Percentiles rank a stretch among this genome's conserved stretches.
Conservation (phyloP, 139 green algal species). For the Pleodorina starrii region DNA sequence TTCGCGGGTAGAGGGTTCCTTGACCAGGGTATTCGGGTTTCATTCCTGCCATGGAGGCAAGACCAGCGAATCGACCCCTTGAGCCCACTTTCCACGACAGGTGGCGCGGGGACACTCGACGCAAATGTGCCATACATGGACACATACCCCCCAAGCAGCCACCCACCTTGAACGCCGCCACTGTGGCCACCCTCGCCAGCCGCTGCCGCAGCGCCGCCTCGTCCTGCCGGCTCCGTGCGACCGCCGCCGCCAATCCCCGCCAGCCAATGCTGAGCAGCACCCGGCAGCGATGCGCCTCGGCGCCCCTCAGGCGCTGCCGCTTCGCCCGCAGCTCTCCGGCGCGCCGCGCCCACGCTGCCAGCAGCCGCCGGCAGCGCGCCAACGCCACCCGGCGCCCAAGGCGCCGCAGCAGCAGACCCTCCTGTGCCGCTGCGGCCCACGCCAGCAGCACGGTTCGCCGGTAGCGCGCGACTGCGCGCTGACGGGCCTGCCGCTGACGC, state of each 20-base stretch:
- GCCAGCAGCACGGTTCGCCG: slow-evolving; percentile 14
- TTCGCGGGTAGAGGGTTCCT: too few relatives aligned
- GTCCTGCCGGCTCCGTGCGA: background rate
- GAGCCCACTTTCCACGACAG: too few relatives aligned
- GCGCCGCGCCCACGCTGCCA: slow-evolving; percentile 22
- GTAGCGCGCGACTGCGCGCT: slow-evolving; percentile 1
- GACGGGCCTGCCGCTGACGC: slow-evolving; percentile 17
- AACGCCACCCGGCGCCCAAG: background rate
- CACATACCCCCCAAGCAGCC: too few relatives aligned
- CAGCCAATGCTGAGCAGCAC: slow-evolving; percentile 1
- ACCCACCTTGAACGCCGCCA: background rate
- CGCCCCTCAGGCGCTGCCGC: background rate
- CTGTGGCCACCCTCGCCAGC: background rate
- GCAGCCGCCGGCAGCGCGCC: slow-evolving; percentile 22
- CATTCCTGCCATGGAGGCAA: too few relatives aligned
- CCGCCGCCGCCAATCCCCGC: background rate
- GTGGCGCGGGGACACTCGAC: too few relatives aligned
- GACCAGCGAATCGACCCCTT: too few relatives aligned
- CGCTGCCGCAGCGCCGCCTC: slow-evolving; percentile 21
- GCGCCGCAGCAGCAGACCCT: background rate
- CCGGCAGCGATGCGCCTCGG: background rate
- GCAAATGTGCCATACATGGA: too few relatives aligned
- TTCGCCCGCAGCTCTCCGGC: background rate
- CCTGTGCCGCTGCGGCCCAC: background rate
- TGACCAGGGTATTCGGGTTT: too few relatives aligned